Conservation (phyloP, 2,329 filamentous ascomycete genomes). For the Hypoxylon sp. region DNA sequence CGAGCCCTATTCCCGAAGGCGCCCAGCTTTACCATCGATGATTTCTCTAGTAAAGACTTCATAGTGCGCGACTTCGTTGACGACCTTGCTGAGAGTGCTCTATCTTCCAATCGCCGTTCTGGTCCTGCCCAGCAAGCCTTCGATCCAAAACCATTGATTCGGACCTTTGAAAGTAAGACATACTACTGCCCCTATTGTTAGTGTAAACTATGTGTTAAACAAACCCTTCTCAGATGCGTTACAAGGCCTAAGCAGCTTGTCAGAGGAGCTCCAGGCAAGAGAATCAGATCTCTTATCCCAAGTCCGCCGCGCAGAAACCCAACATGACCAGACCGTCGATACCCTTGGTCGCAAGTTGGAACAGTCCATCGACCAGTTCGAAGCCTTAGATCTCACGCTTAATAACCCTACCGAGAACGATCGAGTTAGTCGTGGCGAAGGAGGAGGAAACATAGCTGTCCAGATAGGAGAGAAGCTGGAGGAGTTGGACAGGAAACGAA, state of each 20-base stretch:
- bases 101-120: slow-evolving; percentile 85
- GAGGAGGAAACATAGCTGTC: slow-evolving; percentile 89
- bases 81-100: slow-evolving; percentile 86
- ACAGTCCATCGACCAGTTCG: slow-evolving; percentile 91
- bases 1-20: slow-evolving; percentile 82
- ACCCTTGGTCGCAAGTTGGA: slow-evolving; percentile 91
- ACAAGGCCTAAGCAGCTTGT: slow-evolving; percentile 77
- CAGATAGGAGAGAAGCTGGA: slow-evolving; percentile 95
- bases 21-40: slow-evolving; percentile 88
- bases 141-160: slow-evolving; percentile 96
- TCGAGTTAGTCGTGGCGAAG: slow-evolving; percentile 65
- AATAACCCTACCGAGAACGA: slow-evolving; percentile 71
- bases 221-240: slow-evolving; percentile 66
- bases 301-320: slow-evolving; percentile 89
- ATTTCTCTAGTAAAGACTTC: slow-evolving; percentile 91
- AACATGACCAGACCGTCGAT: slow-evolving; percentile 92
- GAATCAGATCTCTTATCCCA: slow-evolving; percentile 93
- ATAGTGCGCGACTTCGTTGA: slow-evolving; percentile 99
- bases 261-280: slow-evolving; percentile 87
- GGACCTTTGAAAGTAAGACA: slow-evolving; percentile 84
- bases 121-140: slow-evolving; percentile 77
- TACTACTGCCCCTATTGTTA: neutral
- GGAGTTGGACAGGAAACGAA: slow-evolving; percentile 92
- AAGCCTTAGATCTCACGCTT: slow-evolving; percentile 86
- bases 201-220: slow-evolving; percentile 46